Conservation (phyloP, 75 land plant species). For the Picea glauca region DNA sequence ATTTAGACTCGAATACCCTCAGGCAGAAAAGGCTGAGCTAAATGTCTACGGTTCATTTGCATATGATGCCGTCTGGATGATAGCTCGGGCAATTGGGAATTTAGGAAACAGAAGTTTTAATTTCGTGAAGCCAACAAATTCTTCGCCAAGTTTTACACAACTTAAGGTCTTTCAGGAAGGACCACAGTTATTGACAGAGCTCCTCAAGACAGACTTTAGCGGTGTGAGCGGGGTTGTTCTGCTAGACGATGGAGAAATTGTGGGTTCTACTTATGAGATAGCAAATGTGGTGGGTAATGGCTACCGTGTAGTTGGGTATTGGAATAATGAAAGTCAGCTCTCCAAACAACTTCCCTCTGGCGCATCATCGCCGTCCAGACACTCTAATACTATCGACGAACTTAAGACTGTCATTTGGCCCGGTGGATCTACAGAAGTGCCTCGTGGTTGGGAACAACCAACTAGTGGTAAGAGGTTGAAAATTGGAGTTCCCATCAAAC, state of each 20-base stretch:
- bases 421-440: slow-evolving; percentile 16
- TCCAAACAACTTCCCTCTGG: neutral
- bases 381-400: neutral
- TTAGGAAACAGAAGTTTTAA: too few species aligned
- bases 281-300: slow-evolving; percentile 27
- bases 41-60: slow-evolving; percentile 30
- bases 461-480: slow-evolving; percentile 19
- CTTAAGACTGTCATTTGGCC: slow-evolving; percentile 31
- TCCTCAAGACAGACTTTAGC: too few species aligned
- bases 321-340: neutral
- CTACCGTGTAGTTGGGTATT: slow-evolving; percentile 20
- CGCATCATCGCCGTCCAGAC: neutral
- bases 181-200: too few species aligned
- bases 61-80: slow-evolving; percentile 10
- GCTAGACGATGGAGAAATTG: neutral
- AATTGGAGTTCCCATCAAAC: slow-evolving; percentile 32
- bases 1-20: slow-evolving; percentile 12
- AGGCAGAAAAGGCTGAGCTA: slow-evolving; percentile 12
- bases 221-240: too few species aligned
- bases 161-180: too few species aligned
- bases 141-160: too few species aligned
- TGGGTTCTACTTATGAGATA: slow-evolving; percentile 15
- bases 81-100: too few species aligned
- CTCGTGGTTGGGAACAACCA: slow-evolving; percentile 34
- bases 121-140: too few species aligned